Conservation (phyloP, 495 filamentous ascomycete species). For the Staphylotrichum longicolle region DNA sequence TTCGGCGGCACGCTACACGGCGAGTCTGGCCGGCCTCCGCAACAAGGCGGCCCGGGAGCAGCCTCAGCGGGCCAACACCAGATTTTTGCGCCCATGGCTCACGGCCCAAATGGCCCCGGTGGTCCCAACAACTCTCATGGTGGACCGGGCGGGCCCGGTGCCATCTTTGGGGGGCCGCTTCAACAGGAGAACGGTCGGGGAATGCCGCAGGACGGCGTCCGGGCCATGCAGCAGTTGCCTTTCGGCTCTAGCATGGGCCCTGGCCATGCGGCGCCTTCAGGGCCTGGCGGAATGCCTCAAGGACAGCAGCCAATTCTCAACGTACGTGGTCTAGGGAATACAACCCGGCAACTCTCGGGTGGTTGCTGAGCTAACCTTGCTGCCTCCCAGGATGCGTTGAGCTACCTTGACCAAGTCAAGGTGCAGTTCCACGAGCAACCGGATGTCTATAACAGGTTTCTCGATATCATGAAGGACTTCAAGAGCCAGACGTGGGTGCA, state of each 20-base stretch:
- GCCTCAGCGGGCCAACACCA: slow-evolving; percentile 56
- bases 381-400: slow-evolving; percentile 77
- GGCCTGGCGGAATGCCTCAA: slow-evolving; percentile 56
- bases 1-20: slow-evolving; percentile 67
- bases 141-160: slow-evolving; percentile 35
- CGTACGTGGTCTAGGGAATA: slow-evolving; percentile 49
- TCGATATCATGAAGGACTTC: slow-evolving; percentile 99
- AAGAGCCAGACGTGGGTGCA: slow-evolving; percentile 87
- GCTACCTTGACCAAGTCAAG: slow-evolving; percentile 98
- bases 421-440: slow-evolving; percentile 96
- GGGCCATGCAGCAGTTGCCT: slow-evolving; percentile 47
- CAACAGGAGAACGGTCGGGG: slow-evolving; percentile 47
- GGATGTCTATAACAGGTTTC: slow-evolving; percentile 95
- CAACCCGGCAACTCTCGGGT: background rate
- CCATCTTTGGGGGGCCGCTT: slow-evolving; percentile 50
- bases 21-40: slow-evolving; percentile 55
- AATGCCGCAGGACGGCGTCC: slow-evolving; percentile 38
- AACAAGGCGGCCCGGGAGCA: slow-evolving; percentile 63
- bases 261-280: slow-evolving; percentile 34
- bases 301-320: slow-evolving; percentile 97
- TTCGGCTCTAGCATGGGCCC: slow-evolving; percentile 37
- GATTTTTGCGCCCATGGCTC: slow-evolving; percentile 56
- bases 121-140: slow-evolving; percentile 31
- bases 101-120: slow-evolving; percentile 47
- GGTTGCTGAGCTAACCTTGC: slow-evolving; percentile 13